A percentile compares a stretch with the other conserved stretches of the same genome.
Evolutionary conservation across 176 grass and related monocot genomes (phyloP).

Genomic region (Oryza coarctata): DNA sequence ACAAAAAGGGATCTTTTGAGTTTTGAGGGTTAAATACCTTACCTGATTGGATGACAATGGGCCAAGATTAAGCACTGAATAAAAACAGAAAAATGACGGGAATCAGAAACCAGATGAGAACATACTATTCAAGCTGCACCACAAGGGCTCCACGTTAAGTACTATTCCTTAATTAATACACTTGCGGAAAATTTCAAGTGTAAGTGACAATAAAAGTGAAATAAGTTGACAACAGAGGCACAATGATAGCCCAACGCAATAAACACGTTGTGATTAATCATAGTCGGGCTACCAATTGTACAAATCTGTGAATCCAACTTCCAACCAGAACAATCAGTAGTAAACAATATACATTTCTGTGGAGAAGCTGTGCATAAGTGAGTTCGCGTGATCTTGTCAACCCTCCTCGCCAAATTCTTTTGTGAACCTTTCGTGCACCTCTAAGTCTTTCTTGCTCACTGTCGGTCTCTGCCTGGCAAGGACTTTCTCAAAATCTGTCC

Average conservation of each 20-base stretch:
- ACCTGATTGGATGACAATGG: background rate
- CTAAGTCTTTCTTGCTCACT: constrained; percentile 87
- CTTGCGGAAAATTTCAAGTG: constrained; percentile 36
- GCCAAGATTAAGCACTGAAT: background rate
- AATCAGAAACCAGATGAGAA: background rate
- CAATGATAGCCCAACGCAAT: constrained; percentile 21
- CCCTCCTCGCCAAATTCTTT: constrained; percentile 97
- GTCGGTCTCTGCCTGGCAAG: constrained; percentile 78
- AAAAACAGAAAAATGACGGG: background rate
- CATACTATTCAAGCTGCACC: constrained; percentile 39
- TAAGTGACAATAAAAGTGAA: constrained; percentile 24
- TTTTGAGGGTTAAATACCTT: background rate
- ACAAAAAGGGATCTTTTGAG: background rate
- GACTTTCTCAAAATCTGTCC: constrained; percentile 81
- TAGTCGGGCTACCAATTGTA: constrained; percentile 34
- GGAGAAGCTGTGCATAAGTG: constrained; percentile 35
- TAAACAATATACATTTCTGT: constrained; percentile 53
- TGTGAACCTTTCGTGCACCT: constrained; percentile 95
- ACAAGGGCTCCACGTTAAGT: constrained; percentile 34
- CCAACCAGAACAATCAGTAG: constrained; percentile 42
- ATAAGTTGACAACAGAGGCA: constrained; percentile 29
- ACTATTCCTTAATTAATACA: constrained; percentile 44
- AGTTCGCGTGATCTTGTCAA: constrained; percentile 24
- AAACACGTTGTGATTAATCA: background rate
- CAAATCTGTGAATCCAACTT: constrained; percentile 35